Evolutionary conservation across 768 basidiomycete species (phyloP).

Genomic region (Phanerodontia chrysosporium): DNA sequence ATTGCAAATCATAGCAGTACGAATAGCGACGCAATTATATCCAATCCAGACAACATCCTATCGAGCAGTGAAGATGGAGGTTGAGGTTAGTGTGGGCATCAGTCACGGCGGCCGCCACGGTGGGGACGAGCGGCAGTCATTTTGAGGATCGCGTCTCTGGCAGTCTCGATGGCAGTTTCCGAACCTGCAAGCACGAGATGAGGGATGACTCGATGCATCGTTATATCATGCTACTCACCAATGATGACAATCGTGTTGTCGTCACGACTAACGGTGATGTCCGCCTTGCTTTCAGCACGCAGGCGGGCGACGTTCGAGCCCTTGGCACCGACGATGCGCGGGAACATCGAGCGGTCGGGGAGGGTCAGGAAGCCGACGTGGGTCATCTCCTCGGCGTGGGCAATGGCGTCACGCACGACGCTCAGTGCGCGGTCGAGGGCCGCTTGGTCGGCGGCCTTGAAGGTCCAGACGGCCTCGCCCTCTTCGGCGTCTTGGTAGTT

Average conservation of each 20-base stretch:
- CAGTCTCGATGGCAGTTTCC: constrained; percentile 60
- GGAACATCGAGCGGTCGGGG: constrained; percentile 80
- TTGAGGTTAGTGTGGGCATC: background rate
- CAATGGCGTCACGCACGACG: constrained; percentile 62
- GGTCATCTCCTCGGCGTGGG: constrained; percentile 65
- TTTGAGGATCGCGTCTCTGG: constrained; percentile 72
- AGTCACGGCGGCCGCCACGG: constrained; percentile 22
- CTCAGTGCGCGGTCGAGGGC: constrained; percentile 73
- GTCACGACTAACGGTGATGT: constrained; percentile 88
- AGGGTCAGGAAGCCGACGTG: constrained; percentile 85
- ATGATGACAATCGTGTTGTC: constrained; percentile 84
- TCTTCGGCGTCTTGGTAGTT: constrained; percentile 84
- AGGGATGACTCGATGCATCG: background rate
- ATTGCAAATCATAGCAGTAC: constrained; percentile 14
- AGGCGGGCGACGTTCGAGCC: constrained; percentile 87
- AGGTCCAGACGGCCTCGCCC: constrained; percentile 79
- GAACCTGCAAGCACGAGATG: constrained; percentile 44
- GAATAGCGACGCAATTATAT: constrained; percentile 14
- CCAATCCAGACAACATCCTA: constrained; percentile 12
- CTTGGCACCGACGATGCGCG: constrained; percentile 89
- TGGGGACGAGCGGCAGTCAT: constrained; percentile 30
- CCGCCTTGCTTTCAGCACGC: constrained; percentile 84
- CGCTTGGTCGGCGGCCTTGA: constrained; percentile 77
- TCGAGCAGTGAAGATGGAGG: background rate
- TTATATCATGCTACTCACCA: constrained; percentile 45